phyloP scores from a whole-genome alignment of 345 rosid genomes.

The Gossypium stocksii region DNA sequence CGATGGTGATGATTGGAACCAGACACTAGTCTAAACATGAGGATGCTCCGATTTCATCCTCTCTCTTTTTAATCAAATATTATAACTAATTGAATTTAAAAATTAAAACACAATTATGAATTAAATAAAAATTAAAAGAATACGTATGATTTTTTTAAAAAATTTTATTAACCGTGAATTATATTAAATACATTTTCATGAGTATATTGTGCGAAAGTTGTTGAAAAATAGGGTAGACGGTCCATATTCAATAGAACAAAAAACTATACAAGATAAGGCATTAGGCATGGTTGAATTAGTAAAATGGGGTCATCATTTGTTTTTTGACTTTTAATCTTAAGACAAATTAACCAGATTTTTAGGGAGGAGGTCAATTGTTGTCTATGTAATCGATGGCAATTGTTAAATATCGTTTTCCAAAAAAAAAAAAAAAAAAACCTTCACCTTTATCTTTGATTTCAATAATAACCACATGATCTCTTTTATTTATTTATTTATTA shows the following conservation, averaged over 20 bases:
- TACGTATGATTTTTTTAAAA: too few relatives aligned
- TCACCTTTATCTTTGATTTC: background rate
- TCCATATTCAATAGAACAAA: background rate
- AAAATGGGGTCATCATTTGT: background rate
- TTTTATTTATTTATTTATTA: background rate
- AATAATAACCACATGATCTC: background rate
- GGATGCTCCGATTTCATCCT: too few relatives aligned
- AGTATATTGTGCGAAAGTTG: background rate
- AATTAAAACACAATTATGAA: too few relatives aligned
- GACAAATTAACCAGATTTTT: conserved; percentile 5
- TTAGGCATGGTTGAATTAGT: background rate
- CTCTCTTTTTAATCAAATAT: too few relatives aligned
- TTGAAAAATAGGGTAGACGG: background rate
- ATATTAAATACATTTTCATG: too few relatives aligned
- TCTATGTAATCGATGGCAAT: conserved; percentile 3
- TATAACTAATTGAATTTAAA: too few relatives aligned
- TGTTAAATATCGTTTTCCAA: conserved; percentile 1
- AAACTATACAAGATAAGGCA: too few relatives aligned
- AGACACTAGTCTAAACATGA: background rate
- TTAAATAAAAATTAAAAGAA: too few relatives aligned
- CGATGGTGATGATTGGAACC: conserved; percentile 54
- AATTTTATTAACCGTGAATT: too few relatives aligned
- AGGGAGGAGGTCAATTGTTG: conserved; percentile 6
- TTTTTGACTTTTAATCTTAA: background rate
- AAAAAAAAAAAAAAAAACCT: background rate